Conservation (phyloP, 495 filamentous ascomycete species). For the Xylaria scruposa region DNA sequence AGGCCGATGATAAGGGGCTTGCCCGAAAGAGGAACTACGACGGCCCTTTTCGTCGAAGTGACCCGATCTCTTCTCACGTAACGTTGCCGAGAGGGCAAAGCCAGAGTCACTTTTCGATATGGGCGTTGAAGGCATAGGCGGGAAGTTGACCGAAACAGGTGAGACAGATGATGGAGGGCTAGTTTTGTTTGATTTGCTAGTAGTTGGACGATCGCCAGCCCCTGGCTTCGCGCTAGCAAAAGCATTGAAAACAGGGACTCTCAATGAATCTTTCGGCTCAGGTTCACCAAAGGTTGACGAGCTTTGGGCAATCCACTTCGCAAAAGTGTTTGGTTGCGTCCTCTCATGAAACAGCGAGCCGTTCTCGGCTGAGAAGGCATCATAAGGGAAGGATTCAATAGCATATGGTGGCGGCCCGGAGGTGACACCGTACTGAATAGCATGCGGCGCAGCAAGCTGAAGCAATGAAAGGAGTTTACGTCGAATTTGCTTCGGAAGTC, state of each 20-base stretch:
- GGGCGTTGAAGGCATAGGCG: conserved; percentile 72
- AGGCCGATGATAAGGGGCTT: conserved; percentile 73
- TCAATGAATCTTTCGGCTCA: conserved; percentile 56
- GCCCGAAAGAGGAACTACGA: conserved; percentile 88
- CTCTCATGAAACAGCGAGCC: conserved; percentile 74
- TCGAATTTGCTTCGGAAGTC: conserved; percentile 86
- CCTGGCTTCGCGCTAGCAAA: conserved; percentile 81
- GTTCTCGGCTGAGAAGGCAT: conserved; percentile 88
- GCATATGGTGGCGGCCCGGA: conserved; percentile 92
- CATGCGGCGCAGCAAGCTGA: conserved; percentile 89
- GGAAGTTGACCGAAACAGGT: conserved; percentile 80
- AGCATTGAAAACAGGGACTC: conserved; percentile 78
- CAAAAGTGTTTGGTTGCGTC: conserved; percentile 71
- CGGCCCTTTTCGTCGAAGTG: conserved; percentile 87
- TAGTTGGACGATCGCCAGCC: conserved; percentile 77
- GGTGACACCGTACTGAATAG: conserved; percentile 83
- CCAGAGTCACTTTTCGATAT: conserved; percentile 90
- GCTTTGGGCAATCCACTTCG: conserved; percentile 85
- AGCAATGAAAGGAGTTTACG: conserved; percentile 87
- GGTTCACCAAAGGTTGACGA: conserved; percentile 82
- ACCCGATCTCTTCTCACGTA: conserved; percentile 92
- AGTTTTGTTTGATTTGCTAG: conserved; percentile 74
- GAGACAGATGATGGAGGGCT: conserved; percentile 88
- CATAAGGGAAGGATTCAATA: conserved; percentile 87
- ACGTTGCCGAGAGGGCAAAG: conserved; percentile 79